A percentile compares a stretch with the other conserved stretches of the same genome.
phyloP scores from a whole-genome alignment of 768 basidiomycete genomes.

The Mycena haematopus region DNA sequence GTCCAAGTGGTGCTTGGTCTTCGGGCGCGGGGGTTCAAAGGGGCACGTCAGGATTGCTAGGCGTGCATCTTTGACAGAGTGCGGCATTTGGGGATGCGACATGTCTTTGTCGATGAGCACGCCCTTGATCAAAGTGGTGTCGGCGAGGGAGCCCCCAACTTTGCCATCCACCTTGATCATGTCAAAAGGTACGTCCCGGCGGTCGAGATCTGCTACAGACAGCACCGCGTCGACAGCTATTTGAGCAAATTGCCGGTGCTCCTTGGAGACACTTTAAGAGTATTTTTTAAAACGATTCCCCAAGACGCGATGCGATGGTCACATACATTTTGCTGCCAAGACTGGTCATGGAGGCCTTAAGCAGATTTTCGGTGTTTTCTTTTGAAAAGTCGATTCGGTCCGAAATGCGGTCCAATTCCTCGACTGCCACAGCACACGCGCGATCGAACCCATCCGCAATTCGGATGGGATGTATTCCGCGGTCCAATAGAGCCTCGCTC shows the following conservation, averaged over 20 bases:
- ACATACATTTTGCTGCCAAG: constrained; percentile 96
- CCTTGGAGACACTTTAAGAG: constrained; percentile 87
- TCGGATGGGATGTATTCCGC: constrained; percentile 98
- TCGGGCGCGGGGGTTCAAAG: constrained; percentile 98
- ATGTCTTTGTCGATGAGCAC: constrained; percentile 99
- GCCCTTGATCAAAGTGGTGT: constrained; percentile 94
- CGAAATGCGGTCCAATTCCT: constrained; percentile 88
- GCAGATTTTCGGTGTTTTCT: constrained; percentile 82
- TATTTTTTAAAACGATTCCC: constrained; percentile 4
- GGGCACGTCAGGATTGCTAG: constrained; percentile 98
- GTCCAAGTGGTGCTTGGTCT: constrained; percentile 99
- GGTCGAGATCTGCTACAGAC: constrained; percentile 92
- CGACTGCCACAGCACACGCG: constrained; percentile 89
- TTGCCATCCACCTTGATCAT: constrained; percentile 99
- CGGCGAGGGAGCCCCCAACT: constrained; percentile 95
- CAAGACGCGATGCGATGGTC: neutral
- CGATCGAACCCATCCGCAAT: constrained; percentile 99
- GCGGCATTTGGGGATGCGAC: constrained; percentile 99
- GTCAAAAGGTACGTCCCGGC: constrained; percentile 95
- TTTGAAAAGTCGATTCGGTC: constrained; percentile 88
- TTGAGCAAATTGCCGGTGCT: constrained; percentile 92
- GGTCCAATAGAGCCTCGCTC: constrained; percentile 94
- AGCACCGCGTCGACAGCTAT: constrained; percentile 98
- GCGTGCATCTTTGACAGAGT: constrained; percentile 83
- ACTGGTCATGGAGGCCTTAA: constrained; percentile 96